These are phyloP conservation scores for Amanita pseudoporphyria DNA, from an alignment of 768 basidiomycete genomes.

Conservation along the genomic window DNA sequence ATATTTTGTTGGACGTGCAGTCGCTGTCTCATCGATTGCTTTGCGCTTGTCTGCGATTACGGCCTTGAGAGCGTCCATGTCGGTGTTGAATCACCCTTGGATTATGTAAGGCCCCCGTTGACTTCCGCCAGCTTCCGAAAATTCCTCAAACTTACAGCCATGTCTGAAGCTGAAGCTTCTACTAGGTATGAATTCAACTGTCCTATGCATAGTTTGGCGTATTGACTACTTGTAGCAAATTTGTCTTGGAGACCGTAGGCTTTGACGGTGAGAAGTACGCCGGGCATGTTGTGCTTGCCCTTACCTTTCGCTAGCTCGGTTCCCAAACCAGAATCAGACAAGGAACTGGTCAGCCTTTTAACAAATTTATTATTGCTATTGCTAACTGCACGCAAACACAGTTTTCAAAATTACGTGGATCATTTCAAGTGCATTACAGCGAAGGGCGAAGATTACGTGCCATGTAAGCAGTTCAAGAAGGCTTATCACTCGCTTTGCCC, in stretches of 20 bases:
- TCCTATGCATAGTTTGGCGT: not conserved
- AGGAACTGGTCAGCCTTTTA: slow-evolving; percentile 71
- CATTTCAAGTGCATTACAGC: slow-evolving; percentile 97
- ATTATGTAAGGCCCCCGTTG: slow-evolving; percentile 15
- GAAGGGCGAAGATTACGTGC: slow-evolving; percentile 97
- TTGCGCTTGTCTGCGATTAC: slow-evolving; percentile 88
- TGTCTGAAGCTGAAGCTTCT: slow-evolving; percentile 52
- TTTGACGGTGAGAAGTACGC: slow-evolving; percentile 63
- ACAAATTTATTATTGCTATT: not conserved
- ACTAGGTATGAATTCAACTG: slow-evolving; percentile 34
- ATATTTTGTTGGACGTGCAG: slow-evolving; percentile 66
- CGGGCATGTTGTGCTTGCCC: not conserved
- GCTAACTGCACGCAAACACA: slow-evolving; percentile 17
- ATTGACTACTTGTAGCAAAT: slow-evolving; percentile 47
- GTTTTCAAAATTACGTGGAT: slow-evolving; percentile 95
- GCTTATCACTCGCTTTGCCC: slow-evolving; percentile 97
- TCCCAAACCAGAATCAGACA: slow-evolving; percentile 91
- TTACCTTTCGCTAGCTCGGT: slow-evolving; percentile 49
- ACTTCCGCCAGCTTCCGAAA: slow-evolving; percentile 31
- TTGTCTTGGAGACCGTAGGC: slow-evolving; percentile 86
- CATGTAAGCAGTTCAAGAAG: slow-evolving; percentile 97
- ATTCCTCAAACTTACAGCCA: slow-evolving; percentile 20
- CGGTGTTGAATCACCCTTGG: not conserved
- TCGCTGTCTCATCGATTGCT: slow-evolving; percentile 37
- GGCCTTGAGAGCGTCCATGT: slow-evolving; percentile 86